phyloP scores from a whole-genome alignment of 805 yeast species.

The Limtongozyma cylindracea region DNA sequence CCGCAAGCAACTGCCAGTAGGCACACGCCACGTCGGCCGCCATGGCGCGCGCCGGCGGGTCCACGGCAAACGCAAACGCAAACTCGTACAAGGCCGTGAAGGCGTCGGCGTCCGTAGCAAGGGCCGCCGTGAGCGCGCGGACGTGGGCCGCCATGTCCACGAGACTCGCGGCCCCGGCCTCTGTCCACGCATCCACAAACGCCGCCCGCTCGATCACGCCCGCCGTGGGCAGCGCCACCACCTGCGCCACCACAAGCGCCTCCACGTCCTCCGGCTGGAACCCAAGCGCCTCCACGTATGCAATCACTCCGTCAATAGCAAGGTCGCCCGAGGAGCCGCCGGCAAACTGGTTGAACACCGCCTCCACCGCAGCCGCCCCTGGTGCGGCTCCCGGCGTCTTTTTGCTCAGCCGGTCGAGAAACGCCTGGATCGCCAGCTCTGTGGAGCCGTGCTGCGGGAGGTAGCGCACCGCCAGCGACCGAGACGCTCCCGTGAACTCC shows the following conservation, averaged over 20 bases:
- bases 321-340: slow-evolving; percentile 15
- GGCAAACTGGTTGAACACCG: slow-evolving; percentile 10
- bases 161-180: slow-evolving; percentile 7
- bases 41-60: slow-evolving; percentile 21
- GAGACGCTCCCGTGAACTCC: not conserved
- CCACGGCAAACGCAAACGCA: slow-evolving; percentile 37
- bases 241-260: slow-evolving; percentile 45
- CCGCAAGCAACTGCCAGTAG: slow-evolving; percentile 54
- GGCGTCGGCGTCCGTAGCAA: slow-evolving; percentile 9
- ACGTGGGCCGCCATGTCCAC: slow-evolving; percentile 15
- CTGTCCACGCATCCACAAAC: slow-evolving; percentile 36
- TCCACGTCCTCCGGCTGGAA: slow-evolving; percentile 52
- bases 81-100: slow-evolving; percentile 41
- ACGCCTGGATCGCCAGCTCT: no score
- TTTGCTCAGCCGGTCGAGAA: no score
- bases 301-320: slow-evolving; percentile 58
- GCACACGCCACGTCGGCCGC: slow-evolving; percentile 35
- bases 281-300: slow-evolving; percentile 38
- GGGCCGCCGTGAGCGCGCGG: slow-evolving; percentile 1
- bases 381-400: slow-evolving; percentile 1
- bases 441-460: no score
- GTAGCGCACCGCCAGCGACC: not conserved
- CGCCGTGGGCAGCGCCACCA: slow-evolving; percentile 36
- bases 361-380: slow-evolving; percentile 3
- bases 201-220: slow-evolving; percentile 27